A percentile compares a stretch with the other conserved stretches of the same genome.
These are phyloP conservation scores for Ilyonectria robusta DNA, from an alignment of 2,329 filamentous ascomycete species.

Conservation along the genomic window DNA sequence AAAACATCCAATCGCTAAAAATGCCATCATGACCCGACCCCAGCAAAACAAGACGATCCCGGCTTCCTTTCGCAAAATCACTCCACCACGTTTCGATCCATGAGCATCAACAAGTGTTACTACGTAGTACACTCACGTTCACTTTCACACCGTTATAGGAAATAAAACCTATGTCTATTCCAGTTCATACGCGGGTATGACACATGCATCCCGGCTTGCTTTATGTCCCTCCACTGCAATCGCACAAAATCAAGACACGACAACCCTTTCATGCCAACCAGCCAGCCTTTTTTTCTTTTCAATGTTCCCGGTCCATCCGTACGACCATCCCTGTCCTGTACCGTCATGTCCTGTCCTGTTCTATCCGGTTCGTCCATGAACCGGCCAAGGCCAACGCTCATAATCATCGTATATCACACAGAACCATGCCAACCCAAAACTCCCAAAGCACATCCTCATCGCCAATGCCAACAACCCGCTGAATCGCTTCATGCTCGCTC, in stretches of 20 bases:
- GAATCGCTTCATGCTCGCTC: slow-evolving; percentile 15
- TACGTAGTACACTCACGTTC: not conserved
- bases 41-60: not conserved
- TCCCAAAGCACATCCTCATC: slow-evolving; percentile 21
- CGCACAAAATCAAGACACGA: not conserved
- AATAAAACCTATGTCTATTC: not conserved
- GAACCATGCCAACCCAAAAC: slow-evolving; percentile 29
- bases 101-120: not conserved
- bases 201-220: not conserved
- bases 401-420: slow-evolving; percentile 22
- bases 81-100: not conserved
- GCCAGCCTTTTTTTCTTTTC: not conserved
- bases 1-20: not conserved
- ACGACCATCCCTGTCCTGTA: slow-evolving; percentile 13
- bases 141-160: not conserved
- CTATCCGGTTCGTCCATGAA: slow-evolving; percentile 8
- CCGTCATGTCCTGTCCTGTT: slow-evolving; percentile 12
- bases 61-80: not conserved
- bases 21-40: not conserved
- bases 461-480: slow-evolving; percentile 19
- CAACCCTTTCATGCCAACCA: not conserved
- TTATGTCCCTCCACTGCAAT: not conserved
- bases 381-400: slow-evolving; percentile 18
- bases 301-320: slow-evolving; percentile 16
- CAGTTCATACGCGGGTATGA: not conserved